phyloP scores from a whole-genome alignment of 2,329 filamentous ascomycete genomes.

The Beauveria bassiana region DNA sequence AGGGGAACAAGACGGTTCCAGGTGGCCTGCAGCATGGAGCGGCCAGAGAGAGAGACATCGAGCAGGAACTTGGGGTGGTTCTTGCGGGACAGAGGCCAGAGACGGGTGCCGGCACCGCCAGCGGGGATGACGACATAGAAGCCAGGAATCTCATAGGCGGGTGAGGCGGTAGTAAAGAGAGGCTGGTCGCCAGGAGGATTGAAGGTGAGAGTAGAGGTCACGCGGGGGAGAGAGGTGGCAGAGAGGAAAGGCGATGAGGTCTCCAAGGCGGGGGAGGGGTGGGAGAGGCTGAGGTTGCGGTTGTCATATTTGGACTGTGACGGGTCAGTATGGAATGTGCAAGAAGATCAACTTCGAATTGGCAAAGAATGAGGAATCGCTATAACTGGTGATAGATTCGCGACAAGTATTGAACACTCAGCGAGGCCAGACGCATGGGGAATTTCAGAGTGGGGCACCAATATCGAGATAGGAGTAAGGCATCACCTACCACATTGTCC shows the following conservation, averaged over 20 bases:
- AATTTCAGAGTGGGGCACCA: not conserved
- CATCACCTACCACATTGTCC: slow-evolving; percentile 16
- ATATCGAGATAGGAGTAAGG: slow-evolving; percentile 1
- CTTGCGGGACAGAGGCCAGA: slow-evolving; percentile 21
- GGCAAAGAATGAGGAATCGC: not conserved
- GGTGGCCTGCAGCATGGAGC: slow-evolving; percentile 20
- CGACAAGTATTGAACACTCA: not conserved
- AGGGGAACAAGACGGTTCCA: slow-evolving; percentile 20
- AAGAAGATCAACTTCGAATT: too few species aligned
- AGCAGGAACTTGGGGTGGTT: slow-evolving; percentile 22
- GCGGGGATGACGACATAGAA: slow-evolving; percentile 22
- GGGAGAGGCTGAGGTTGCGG: slow-evolving; percentile 4
- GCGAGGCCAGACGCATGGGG: not conserved
- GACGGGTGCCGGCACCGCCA: slow-evolving; percentile 21
- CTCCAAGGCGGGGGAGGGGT: slow-evolving; percentile 8
- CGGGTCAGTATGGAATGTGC: not conserved
- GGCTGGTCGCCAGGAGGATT: slow-evolving; percentile 9
- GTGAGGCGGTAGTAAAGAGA: slow-evolving; percentile 12
- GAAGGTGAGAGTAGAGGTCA: slow-evolving; percentile 11
- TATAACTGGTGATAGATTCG: not conserved
- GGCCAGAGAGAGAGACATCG: slow-evolving; percentile 20
- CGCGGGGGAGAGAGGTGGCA: slow-evolving; percentile 11
- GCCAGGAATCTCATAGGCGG: slow-evolving; percentile 19
- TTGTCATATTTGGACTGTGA: slow-evolving; percentile 2
- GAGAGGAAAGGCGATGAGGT: slow-evolving; percentile 11